Evolutionary conservation across 768 basidiomycete species (phyloP).

Genomic region (Trametes villosa): DNA sequence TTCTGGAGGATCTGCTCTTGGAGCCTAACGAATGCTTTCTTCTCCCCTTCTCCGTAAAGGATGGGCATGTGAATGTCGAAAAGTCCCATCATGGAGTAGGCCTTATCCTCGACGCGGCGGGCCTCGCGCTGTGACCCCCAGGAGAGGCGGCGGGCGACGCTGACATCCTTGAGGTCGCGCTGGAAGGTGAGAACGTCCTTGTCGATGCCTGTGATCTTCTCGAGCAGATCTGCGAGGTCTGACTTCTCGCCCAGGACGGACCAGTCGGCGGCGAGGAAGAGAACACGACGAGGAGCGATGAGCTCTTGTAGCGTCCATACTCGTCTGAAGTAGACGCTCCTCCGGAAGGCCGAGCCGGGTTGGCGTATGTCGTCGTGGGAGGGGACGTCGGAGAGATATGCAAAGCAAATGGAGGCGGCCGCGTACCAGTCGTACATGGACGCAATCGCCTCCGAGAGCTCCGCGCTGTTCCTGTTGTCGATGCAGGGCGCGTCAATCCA

Average conservation of each 20-base stretch:
- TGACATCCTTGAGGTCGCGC: background rate
- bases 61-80: slow-evolving; percentile 7
- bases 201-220: background rate
- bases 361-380: background rate
- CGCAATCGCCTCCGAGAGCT: background rate
- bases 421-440: background rate
- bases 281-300: background rate
- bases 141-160: slow-evolving; percentile 1
- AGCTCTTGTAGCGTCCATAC: background rate
- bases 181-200: background rate
- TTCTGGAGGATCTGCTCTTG: slow-evolving; percentile 1
- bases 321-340: background rate
- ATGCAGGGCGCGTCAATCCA: background rate
- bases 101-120: slow-evolving; percentile 5
- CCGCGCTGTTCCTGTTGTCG: background rate
- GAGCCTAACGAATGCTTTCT: slow-evolving; percentile 2
- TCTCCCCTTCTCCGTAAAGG: slow-evolving; percentile 5
- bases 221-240: background rate
- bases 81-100: slow-evolving; percentile 11
- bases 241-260: background rate
- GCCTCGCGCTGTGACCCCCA: slow-evolving; percentile 1
- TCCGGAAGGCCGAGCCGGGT: background rate
- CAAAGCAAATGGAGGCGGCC: background rate
- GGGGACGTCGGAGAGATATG: slow-evolving; percentile 2
- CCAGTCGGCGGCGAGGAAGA: slow-evolving; percentile 7